A percentile compares a stretch with the other conserved stretches of the same genome.
Evolutionary conservation across 192 early-diverging fungal genomes (phyloP).

Genomic region (Helicostylum pulchrum): DNA sequence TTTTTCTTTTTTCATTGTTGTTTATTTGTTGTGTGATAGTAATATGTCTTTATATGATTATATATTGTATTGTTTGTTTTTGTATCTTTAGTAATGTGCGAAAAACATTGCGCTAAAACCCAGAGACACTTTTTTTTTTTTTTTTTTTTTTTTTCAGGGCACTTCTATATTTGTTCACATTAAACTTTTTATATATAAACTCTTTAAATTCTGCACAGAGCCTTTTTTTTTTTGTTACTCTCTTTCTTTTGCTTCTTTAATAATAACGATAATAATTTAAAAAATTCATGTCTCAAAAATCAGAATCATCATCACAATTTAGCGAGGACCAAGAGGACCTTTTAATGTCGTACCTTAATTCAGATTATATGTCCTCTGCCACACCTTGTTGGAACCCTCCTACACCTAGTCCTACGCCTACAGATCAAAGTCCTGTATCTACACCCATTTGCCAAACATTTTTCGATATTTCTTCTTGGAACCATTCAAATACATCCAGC

Average conservation of each 20-base stretch:
- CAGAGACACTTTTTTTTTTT: too few species aligned
- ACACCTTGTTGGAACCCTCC: not conserved
- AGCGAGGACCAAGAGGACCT: conserved; percentile 32
- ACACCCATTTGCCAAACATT: not conserved
- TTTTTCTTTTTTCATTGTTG: too few species aligned
- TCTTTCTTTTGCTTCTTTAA: not conserved
- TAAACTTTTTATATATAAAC: not conserved
- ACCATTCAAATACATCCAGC: not conserved
- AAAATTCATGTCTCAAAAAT: not conserved
- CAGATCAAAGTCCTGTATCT: not conserved
- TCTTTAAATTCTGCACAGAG: not conserved
- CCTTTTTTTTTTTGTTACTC: not conserved
- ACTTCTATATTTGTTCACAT: not conserved
- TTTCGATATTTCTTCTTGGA: not conserved
- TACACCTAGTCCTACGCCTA: not conserved
- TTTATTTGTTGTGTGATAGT: too few species aligned
- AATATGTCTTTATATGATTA: too few species aligned
- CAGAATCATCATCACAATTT: not conserved
- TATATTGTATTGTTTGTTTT: too few species aligned
- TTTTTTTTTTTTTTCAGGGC: too few species aligned
- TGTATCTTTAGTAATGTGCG: too few species aligned
- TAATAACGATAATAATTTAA: not conserved
- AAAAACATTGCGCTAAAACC: too few species aligned
- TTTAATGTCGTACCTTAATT: conserved; percentile 30
- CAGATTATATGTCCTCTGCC: conserved; percentile 20